Evolutionary conservation across 164 flowering plant species (phyloP).

Genomic region (Magnolia kwangsiensis): DNA sequence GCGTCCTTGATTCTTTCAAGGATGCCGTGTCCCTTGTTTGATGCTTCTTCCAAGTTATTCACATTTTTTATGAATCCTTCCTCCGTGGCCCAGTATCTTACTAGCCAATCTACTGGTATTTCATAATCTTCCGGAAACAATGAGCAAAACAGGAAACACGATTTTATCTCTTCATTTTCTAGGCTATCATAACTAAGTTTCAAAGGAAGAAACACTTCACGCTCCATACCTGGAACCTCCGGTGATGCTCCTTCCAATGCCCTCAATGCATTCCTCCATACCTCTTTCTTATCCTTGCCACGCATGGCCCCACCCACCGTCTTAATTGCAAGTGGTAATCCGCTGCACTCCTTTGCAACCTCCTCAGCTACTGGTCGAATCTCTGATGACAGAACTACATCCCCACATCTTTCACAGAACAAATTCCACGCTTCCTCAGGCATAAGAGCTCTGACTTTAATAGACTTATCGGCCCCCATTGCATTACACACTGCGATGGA

Average conservation of each 20-base stretch:
- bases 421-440: not conserved
- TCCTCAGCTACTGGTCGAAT: not conserved
- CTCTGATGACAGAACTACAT: not conserved
- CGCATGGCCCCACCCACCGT: not conserved
- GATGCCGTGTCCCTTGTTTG: not conserved
- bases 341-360: not conserved
- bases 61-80: no score
- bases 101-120: no score
- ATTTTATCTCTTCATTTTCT: no score
- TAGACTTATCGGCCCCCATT: not conserved
- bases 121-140: no score
- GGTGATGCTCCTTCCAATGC: not conserved
- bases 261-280: not conserved
- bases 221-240: not conserved
- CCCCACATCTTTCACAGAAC: no score
- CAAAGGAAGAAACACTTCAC: not conserved
- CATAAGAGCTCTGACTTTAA: not conserved
- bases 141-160: no score
- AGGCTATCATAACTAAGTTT: no score
- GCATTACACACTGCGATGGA: not conserved
- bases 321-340: constrained; percentile 1
- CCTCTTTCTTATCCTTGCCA: not conserved
- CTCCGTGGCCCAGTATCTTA: no score
- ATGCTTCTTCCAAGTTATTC: not conserved
- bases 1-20: constrained; percentile 2